Evolutionary conservation across 495 filamentous ascomycete genomes (phyloP), one percentile per base, ranked within the genome.

Genomic region (Penicillium bialowiezense): DNA sequence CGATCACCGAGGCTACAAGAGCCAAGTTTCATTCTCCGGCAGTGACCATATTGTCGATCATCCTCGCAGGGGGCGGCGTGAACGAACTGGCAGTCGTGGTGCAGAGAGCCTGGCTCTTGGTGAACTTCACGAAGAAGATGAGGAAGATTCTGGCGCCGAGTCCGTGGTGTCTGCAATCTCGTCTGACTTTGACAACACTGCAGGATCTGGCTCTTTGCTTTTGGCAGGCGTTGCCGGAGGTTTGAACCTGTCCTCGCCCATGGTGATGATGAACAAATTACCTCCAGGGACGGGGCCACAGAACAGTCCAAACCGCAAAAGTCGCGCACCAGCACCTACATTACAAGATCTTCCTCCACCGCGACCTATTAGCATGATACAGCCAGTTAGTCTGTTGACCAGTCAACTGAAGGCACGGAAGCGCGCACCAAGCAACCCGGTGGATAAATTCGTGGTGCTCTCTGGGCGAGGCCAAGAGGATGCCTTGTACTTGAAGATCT

Each of bases 391-490:
- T 68, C 66, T 91, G 43, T 62, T 90, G 12, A 81, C 83, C 1
- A 72, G 76, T 59, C 80, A 83, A 20, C 75, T 98, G 14, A 91
- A 88, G 48, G 88, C 87, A 9, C 88, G 88, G 58, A 83, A 86
- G 54, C 79, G 82, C 9, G 91, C 90, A 50, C 88, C 89, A 3
- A 83, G 79, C 8, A 88, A 89, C 54, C 90, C 90, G 0, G 84
- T 96, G 34, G 90, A 96, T 55, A 78, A 73, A 12, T 98, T 96
- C 58, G 89, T 88, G 1, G 77, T 86, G n/a, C 77, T 95, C 4
- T 92, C 86, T 23, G 95, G 91, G 14, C 87, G 89, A 58, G 92
- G 90, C 7, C 85, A 90, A 56, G 82, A 80, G 2, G 88, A 90
- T 61, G 87, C 91, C 2, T 72, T 97, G 20, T 85, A 84, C 51